These are phyloP conservation scores for Quercus wislizeni DNA, from an alignment of 306 rosid genomes.

Conservation along the genomic window DNA sequence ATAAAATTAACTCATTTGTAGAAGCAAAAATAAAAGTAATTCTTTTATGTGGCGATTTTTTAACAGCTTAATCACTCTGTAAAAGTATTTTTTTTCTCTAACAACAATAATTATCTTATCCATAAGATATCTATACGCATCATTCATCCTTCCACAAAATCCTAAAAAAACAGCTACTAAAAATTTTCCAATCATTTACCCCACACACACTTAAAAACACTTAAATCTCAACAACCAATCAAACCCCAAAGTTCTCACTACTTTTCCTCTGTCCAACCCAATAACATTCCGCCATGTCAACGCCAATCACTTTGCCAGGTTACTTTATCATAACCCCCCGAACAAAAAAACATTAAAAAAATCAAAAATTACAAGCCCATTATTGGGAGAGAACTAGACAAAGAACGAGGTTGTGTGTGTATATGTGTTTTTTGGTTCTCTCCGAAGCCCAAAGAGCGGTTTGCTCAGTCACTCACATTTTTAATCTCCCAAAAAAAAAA, in stretches of 20 bases:
- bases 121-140: not conserved
- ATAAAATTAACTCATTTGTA: not conserved
- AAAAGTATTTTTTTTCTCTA: no score
- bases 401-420: conserved; percentile 19
- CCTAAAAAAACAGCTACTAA: conserved; percentile 13
- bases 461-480: conserved; percentile 54
- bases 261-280: not conserved
- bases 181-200: conserved; percentile 13
- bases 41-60: accelerated
- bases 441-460: conserved; percentile 46
- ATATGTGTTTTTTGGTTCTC: conserved; percentile 37
- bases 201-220: not conserved
- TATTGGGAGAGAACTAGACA: conserved; percentile 50
- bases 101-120: no score
- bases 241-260: not conserved
- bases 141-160: conserved; percentile 24
- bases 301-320: conserved; percentile 24
- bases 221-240: conserved; percentile 34
- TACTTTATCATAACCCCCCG: conserved; percentile 22
- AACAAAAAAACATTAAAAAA: conserved; percentile 25
- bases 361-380: conserved; percentile 41
- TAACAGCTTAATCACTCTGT: no score
- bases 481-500: conserved; percentile 44
- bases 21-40: not conserved
- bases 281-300: conserved; percentile 9